phyloP scores from a whole-genome alignment of 306 rosid genomes.

The Gynostemma pentaphyllum region DNA sequence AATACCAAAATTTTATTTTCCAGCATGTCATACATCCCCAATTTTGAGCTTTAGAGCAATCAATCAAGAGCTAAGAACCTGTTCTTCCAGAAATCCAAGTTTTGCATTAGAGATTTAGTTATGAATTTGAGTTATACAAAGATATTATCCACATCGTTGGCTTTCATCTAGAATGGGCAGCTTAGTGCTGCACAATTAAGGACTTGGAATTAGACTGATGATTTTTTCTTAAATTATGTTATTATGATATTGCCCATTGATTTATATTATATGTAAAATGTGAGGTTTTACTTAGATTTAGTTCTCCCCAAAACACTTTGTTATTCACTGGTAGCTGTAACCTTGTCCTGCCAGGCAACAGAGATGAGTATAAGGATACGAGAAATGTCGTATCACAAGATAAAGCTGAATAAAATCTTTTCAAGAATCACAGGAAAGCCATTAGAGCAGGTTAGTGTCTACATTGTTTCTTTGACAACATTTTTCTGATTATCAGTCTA shows the following conservation, averaged over 20 bases:
- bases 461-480: background rate
- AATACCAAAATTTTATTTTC: background rate
- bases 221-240: background rate
- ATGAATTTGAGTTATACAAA: background rate
- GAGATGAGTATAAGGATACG: constrained; percentile 67
- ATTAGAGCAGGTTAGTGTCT: constrained; percentile 45
- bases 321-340: background rate
- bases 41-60: background rate
- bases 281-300: background rate
- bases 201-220: background rate
- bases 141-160: background rate
- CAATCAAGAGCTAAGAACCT: background rate
- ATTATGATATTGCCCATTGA: background rate
- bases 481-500: background rate
- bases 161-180: background rate
- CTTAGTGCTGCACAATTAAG: background rate
- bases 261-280: background rate
- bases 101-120: background rate
- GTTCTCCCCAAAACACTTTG: background rate
- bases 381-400: constrained; percentile 81
- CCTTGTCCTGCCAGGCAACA: constrained; percentile 38
- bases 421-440: constrained; percentile 79
- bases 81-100: background rate
- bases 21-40: background rate
- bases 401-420: constrained; percentile 77